phyloP scores from a whole-genome alignment of 2,329 filamentous ascomycete genomes.

The Venturia asperata region DNA sequence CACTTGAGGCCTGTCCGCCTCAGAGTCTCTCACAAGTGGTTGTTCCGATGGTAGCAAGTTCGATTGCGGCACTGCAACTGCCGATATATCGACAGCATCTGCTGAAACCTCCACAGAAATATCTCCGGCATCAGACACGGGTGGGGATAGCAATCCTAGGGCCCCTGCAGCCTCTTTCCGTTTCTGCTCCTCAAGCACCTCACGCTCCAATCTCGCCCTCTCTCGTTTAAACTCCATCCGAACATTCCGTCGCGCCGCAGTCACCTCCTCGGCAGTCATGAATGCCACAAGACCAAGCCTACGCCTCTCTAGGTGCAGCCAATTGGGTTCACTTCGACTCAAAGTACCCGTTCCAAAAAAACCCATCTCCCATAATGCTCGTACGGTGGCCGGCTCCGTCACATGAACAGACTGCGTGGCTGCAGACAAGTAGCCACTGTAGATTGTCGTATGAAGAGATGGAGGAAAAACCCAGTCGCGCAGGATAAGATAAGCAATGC shows the following conservation, averaged over 20 bases:
- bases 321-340: slow-evolving; percentile 90
- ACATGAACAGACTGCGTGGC: slow-evolving; percentile 79
- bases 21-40: not conserved
- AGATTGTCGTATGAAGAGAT: slow-evolving; percentile 56
- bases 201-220: slow-evolving; percentile 76
- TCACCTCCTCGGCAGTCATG: slow-evolving; percentile 76
- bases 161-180: slow-evolving; percentile 44
- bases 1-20: not conserved
- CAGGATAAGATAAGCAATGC: slow-evolving; percentile 70
- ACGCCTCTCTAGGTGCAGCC: slow-evolving; percentile 76
- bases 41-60: not conserved
- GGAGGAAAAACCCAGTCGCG: slow-evolving; percentile 62
- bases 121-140: slow-evolving; percentile 27
- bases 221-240: slow-evolving; percentile 83
- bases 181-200: slow-evolving; percentile 69
- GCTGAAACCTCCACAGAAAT: slow-evolving; percentile 14
- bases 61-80: not conserved
- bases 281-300: slow-evolving; percentile 56
- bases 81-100: not conserved
- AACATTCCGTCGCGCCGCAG: slow-evolving; percentile 68
- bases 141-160: slow-evolving; percentile 23
- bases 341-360: slow-evolving; percentile 94
- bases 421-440: slow-evolving; percentile 72
- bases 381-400: slow-evolving; percentile 65
- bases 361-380: slow-evolving; percentile 88